phyloP scores from a whole-genome alignment of 305 asterid genomes.

The Euphrasia arctica region DNA sequence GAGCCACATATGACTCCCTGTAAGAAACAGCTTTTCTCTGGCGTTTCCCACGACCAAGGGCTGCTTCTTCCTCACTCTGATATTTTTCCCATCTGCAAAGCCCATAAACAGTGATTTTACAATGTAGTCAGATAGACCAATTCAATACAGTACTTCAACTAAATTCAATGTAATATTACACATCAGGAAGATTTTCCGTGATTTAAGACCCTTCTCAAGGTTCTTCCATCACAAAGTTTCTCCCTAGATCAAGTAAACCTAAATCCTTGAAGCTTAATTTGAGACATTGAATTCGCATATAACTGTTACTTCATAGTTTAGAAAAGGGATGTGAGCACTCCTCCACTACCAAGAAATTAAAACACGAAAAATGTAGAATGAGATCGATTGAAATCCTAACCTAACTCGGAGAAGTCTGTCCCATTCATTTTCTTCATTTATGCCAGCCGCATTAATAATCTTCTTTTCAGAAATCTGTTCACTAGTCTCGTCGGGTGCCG shows the following conservation, averaged over 20 bases:
- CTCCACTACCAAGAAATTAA: conserved; percentile 16
- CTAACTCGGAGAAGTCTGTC: conserved; percentile 94
- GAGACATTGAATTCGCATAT: conserved; percentile 18
- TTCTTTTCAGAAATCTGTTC: conserved; percentile 56
- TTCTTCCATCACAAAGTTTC: conserved; percentile 2
- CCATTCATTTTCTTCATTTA: conserved; percentile 86
- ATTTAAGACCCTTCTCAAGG: conserved; percentile 6
- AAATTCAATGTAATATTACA: conserved; percentile 5
- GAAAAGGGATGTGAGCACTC: not conserved
- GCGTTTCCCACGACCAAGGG: conserved; percentile 98
- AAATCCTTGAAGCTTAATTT: conserved; percentile 6
- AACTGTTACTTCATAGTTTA: not conserved
- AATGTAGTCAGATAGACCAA: not conserved
- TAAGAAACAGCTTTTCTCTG: conserved; percentile 87
- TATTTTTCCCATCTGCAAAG: conserved; percentile 86
- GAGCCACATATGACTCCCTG: conserved; percentile 80
- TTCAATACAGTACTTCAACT: not conserved
- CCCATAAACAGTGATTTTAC: conserved; percentile 22
- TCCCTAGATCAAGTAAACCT: conserved; percentile 3
- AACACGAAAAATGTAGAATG: conserved; percentile 18
- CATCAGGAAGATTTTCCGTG: conserved; percentile 1
- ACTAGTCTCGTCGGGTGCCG: conserved; percentile 40
- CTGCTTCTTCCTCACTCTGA: conserved; percentile 89
- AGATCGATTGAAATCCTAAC: conserved; percentile 40
- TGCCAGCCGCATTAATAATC: conserved; percentile 44